Conservation (phyloP, 148 eudicot genomes). For the Salicornia ramosissima region DNA sequence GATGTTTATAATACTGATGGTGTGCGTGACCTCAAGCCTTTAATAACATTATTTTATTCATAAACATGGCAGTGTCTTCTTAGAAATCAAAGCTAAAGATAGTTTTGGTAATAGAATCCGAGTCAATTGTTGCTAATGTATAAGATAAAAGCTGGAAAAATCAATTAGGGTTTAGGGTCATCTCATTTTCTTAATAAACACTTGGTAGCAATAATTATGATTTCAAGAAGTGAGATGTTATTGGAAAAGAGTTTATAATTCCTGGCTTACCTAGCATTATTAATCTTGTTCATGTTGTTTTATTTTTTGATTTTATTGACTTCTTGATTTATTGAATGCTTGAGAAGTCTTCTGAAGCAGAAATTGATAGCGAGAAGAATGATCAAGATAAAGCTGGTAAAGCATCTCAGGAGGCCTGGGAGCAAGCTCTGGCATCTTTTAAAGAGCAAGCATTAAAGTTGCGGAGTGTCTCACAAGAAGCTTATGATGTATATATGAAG, state of each 20-base stretch:
- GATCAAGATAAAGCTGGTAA: constrained; percentile 38
- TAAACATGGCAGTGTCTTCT: neutral
- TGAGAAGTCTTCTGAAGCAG: constrained; percentile 48
- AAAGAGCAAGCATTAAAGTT: constrained; percentile 77
- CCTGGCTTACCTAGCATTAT: neutral
- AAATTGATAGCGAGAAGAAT: constrained; percentile 43
- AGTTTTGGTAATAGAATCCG: too few species aligned
- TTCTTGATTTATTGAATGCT: constrained; percentile 8
- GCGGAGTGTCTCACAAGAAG: constrained; percentile 83
- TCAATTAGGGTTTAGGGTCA: neutral
- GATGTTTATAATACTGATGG: neutral
- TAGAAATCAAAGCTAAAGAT: neutral
- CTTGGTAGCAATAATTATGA: too few species aligned
- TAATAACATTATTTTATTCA: neutral
- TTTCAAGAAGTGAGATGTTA: neutral
- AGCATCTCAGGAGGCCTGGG: constrained; percentile 78
- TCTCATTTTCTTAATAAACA: too few species aligned
- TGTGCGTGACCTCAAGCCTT: neutral
- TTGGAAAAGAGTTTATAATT: neutral
- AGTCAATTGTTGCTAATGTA: too few species aligned
- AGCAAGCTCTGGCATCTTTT: constrained; percentile 58
- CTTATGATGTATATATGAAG: constrained; percentile 69
- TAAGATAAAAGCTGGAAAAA: too few species aligned
- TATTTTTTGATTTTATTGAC: constrained; percentile 1
- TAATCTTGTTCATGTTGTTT: neutral